A percentile compares a stretch with the other conserved stretches of the same genome.
Evolutionary conservation across 345 rosid genomes (phyloP).

Genomic region (Odontarrhena argentea): DNA sequence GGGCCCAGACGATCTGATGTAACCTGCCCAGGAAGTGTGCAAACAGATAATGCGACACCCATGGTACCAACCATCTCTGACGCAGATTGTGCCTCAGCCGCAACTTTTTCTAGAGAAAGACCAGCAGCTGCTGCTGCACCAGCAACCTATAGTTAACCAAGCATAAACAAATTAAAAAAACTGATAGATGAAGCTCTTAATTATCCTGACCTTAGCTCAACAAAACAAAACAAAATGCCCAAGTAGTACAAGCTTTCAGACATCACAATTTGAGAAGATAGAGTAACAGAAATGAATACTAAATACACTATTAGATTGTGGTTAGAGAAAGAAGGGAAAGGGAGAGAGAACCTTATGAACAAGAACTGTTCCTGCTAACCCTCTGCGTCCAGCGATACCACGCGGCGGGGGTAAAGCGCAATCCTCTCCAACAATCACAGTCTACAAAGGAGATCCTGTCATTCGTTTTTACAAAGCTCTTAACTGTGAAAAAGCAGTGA

Average conservation of each 20-base stretch:
- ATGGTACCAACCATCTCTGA: conserved; percentile 89
- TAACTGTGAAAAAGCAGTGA: background rate
- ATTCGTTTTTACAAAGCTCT: conserved; percentile 13
- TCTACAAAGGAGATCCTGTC: conserved; percentile 46
- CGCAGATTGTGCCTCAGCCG: conserved; percentile 78
- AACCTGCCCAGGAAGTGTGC: conserved; percentile 88
- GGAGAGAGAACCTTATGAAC: conserved; percentile 74
- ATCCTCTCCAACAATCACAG: conserved; percentile 94
- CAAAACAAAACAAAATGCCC: conserved; percentile 4
- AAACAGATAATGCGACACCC: conserved; percentile 92
- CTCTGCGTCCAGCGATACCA: conserved; percentile 91
- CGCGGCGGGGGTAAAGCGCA: conserved; percentile 95
- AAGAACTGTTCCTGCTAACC: conserved; percentile 93
- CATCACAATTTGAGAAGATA: conserved; percentile 14
- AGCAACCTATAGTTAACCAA: conserved; percentile 62
- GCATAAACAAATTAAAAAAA: conserved; percentile 30
- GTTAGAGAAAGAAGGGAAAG: background rate
- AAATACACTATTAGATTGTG: background rate
- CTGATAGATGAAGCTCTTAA: background rate
- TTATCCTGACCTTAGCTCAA: background rate
- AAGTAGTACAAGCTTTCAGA: conserved; percentile 21
- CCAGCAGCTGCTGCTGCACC: conserved; percentile 97
- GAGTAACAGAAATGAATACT: background rate
- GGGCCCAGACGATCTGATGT: conserved; percentile 86
- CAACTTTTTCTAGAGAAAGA: conserved; percentile 72